Evolutionary conservation across 2,329 filamentous ascomycete genomes (phyloP).

Genomic region (Pyricularia pennisetigena): DNA sequence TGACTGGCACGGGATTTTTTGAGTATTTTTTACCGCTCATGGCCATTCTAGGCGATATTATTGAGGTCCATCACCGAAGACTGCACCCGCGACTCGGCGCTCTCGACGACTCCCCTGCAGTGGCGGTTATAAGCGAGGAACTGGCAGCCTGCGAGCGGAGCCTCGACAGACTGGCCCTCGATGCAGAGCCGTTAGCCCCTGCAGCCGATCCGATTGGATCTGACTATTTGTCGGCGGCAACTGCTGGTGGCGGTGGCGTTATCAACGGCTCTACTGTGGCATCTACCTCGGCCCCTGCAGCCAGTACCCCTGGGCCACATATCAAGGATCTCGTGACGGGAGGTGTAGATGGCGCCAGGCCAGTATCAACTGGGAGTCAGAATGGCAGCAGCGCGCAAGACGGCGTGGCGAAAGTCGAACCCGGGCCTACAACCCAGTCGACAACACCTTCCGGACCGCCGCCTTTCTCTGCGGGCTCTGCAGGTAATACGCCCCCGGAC

Average conservation of each 20-base stretch:
- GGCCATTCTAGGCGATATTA: conserved; percentile 36
- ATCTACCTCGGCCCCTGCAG: background rate
- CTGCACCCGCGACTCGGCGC: conserved; percentile 30
- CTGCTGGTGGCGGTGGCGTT: background rate
- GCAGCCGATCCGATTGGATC: background rate
- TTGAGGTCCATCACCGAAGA: conserved; percentile 33
- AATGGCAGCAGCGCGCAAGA: background rate
- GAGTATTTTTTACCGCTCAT: conserved; percentile 40
- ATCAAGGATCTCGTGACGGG: conserved; percentile 15
- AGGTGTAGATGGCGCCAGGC: background rate
- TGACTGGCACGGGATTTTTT: conserved; percentile 33
- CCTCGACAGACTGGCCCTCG: conserved; percentile 19
- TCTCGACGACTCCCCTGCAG: conserved; percentile 22
- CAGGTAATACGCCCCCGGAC: background rate
- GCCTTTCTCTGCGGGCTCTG: background rate
- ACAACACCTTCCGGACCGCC: background rate
- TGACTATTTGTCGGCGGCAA: background rate
- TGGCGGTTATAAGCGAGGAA: conserved; percentile 23
- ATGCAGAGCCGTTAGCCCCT: conserved; percentile 9
- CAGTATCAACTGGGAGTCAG: background rate
- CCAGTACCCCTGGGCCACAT: conserved; percentile 8
- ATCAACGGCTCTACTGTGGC: background rate
- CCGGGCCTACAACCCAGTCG: background rate
- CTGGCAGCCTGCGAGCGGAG: conserved; percentile 28
- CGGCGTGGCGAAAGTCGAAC: background rate